phyloP scores from a whole-genome alignment of 768 basidiomycete genomes.

The Megacollybia marginata region DNA sequence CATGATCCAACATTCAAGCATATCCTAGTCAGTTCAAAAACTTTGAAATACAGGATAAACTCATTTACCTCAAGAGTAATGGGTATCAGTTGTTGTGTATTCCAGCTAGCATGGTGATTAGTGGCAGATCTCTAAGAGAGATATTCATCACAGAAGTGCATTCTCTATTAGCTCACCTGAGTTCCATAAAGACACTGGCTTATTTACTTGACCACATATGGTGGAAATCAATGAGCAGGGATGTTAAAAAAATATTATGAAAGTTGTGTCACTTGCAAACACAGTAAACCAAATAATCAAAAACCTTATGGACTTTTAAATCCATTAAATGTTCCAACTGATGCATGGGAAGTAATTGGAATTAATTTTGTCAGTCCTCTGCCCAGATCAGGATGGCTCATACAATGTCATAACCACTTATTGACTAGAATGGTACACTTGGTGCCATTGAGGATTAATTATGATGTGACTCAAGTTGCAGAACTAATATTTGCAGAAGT shows the following conservation, averaged over 20 bases:
- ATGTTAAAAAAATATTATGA: slow-evolving; percentile 14
- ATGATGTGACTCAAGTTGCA: slow-evolving; percentile 7
- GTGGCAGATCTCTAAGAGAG: slow-evolving; percentile 10
- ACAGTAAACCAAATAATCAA: slow-evolving; percentile 2
- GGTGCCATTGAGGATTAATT: neutral
- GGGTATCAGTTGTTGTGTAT: slow-evolving; percentile 1
- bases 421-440: slow-evolving; percentile 7
- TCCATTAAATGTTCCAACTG: slow-evolving; percentile 13
- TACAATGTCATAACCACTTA: slow-evolving; percentile 8
- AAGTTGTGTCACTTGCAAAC: neutral
- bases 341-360: neutral
- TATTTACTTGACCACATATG: slow-evolving; percentile 22
- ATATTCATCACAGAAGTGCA: slow-evolving; percentile 24
- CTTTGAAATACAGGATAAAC: slow-evolving; percentile 4
- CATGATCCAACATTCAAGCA: slow-evolving; percentile 1
- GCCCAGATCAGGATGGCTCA: slow-evolving; percentile 12
- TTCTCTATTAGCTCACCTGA: slow-evolving; percentile 24
- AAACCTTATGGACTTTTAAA: neutral
- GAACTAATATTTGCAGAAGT: slow-evolving; percentile 10
- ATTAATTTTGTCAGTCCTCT: slow-evolving; percentile 20
- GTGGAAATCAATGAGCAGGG: slow-evolving; percentile 22
- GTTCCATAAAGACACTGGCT: slow-evolving; percentile 18
- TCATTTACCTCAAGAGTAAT: neutral
- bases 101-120: neutral
- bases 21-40: slow-evolving; percentile 9